Base-by-base conservation (phyloP, 805 yeast species). In the Kodamaea laetipori region DNA sequence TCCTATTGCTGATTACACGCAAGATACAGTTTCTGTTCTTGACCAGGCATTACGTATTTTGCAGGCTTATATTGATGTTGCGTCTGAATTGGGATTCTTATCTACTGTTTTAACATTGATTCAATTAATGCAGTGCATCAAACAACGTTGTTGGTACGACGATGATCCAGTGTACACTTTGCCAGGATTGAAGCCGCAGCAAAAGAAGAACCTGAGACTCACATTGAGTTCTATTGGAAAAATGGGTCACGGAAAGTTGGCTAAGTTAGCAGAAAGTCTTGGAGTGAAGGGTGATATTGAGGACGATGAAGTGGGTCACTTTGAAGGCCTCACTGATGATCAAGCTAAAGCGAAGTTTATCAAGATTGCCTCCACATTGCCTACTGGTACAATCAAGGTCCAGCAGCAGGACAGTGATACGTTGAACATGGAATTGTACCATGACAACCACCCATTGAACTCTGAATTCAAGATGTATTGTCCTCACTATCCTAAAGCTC, bases 1-100 rank as follows among this genome's bases (percentile, higher is more conserved):
- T 37, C 99, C 98, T 1, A 87, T 94, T 56, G 95, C 96, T 0
- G 99, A 94, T 71, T 94, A 94, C 60, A 74, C 85, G 7, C 98
- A 92, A 59, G 99, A 94, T 63, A 90, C 96, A 0, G 80, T 90
- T 10, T 83, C 97, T 0, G 96, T 94, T 7, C 69, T 94, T 45
- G 99, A 95, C 58, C 99, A 94, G 67, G 81, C 95, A 6, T 71
- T 94, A 57, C 95, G 99, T 77, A 84, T 94, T 49, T 66, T 90
- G 42, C 99, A 94, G 60, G 97, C 98, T 0, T 84, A 78, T 52
- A 83, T 92, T 46, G 99, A 94, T 64, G 88, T 87, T 15, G 82
- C 94, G 1, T 80, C 96, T 2, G 97, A 92, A 53, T 57, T 82
- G 52, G 96, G 97, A 0, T 84, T 80, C 53, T 68, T 82, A 36